Conservation (phyloP, 2,329 filamentous ascomycete genomes). For the Aspergillus sp. region DNA sequence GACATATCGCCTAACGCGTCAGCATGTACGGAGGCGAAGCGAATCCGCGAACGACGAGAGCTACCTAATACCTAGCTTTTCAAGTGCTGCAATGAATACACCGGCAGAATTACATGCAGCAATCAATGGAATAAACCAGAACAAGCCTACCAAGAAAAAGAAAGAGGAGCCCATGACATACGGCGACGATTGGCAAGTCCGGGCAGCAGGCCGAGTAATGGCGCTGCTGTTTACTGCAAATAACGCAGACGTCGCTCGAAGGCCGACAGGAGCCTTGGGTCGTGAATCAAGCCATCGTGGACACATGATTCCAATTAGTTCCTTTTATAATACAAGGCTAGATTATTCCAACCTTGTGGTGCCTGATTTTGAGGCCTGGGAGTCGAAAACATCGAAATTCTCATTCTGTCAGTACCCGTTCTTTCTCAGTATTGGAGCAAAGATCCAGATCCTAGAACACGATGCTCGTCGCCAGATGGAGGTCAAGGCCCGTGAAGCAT, state of each 20-base stretch:
- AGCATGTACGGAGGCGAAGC: constrained; percentile 66
- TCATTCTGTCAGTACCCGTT: constrained; percentile 92
- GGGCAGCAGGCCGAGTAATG: constrained; percentile 76
- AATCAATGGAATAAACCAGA: constrained; percentile 52
- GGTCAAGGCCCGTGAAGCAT: constrained; percentile 81
- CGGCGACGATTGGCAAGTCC: constrained; percentile 85
- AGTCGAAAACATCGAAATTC: constrained; percentile 71
- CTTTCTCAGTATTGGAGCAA: constrained; percentile 86
- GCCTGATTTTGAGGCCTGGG: constrained; percentile 85
- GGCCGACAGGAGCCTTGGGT: constrained; percentile 31
- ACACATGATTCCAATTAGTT: constrained; percentile 73
- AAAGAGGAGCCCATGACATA: constrained; percentile 59
- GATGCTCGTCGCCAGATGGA: constrained; percentile 89
- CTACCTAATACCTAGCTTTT: constrained; percentile 69
- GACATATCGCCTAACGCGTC: constrained; percentile 73
- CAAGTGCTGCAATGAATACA: constrained; percentile 61
- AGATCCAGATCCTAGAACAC: constrained; percentile 85
- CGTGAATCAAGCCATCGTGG: constrained; percentile 50
- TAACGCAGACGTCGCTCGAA: constrained; percentile 50
- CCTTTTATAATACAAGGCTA: constrained; percentile 84
- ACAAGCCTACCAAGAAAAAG: constrained; percentile 57
- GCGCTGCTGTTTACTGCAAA: constrained; percentile 81
- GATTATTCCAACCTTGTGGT: constrained; percentile 79
- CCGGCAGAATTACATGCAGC: constrained; percentile 75
- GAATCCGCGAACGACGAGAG: constrained; percentile 56